A percentile compares a stretch with the other conserved stretches of the same genome.
phyloP scores from a whole-genome alignment of 192 early-diverging fungal species.

The Lobulomyces angularis region DNA sequence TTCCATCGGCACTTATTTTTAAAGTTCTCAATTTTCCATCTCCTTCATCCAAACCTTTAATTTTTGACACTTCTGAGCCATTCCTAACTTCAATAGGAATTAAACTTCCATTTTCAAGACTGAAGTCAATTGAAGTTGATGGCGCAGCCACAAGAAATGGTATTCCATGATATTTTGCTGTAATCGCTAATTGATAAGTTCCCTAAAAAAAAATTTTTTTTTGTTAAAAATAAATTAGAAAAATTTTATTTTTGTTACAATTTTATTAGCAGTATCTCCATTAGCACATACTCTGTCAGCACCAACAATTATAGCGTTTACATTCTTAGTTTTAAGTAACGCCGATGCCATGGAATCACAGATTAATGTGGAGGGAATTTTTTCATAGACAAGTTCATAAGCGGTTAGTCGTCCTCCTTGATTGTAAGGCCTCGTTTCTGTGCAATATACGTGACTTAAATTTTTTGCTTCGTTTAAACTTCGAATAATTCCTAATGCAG shows the following conservation, averaged over 20 bases:
- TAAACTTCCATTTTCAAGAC: conserved; percentile 45
- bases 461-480: conserved; percentile 40
- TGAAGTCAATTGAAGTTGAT: conserved; percentile 77
- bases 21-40: conserved; percentile 33
- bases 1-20: conserved; percentile 68
- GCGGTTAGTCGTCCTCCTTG: conserved; percentile 91
- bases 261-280: conserved; percentile 97
- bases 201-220: no score
- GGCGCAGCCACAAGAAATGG: conserved; percentile 96
- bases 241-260: no score
- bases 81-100: conserved; percentile 84
- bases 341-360: conserved; percentile 87
- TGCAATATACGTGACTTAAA: conserved; percentile 75
- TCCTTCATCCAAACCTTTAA: conserved; percentile 32
- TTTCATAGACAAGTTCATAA: conserved; percentile 83
- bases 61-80: conserved; percentile 56
- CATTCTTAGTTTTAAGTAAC: conserved; percentile 45
- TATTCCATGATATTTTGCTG: conserved; percentile 69
- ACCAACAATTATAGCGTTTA: conserved; percentile 85
- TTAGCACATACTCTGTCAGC: conserved; percentile 89
- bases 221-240: no score
- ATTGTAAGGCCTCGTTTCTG: conserved; percentile 96
- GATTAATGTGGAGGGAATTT: conserved; percentile 84
- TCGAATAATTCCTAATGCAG: conserved; percentile 88
- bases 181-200: conserved; percentile 92